Evolutionary conservation across 495 filamentous ascomycete genomes (phyloP), one percentile per base, ranked within the genome.

Genomic region (Elasticomyces elasticus): DNA sequence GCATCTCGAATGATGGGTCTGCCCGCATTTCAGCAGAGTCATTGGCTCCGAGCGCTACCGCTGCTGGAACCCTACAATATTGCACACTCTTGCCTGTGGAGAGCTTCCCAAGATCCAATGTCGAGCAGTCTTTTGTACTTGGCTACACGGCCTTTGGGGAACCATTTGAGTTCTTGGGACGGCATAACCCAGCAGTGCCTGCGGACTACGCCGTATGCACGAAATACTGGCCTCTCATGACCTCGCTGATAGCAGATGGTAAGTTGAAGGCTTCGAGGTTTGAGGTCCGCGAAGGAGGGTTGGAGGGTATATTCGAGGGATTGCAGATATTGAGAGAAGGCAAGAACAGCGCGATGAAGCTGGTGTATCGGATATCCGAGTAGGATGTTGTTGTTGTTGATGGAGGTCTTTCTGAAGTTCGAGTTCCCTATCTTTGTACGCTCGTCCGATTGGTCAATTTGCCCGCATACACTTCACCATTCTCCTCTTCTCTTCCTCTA

Each of bases 301-400:
- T 33, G 30, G 7, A 33, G 30, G 30, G 30, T 15, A 15, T 33
- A 15, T 15, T 33, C 30, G 30, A 33, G 15, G 30, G 30, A 15
- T 15, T 33, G 30, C 7, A 7, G 15, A 15, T 7, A 7, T 33
- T 33, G 30, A 33, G 15, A 15, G 15, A 33, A 15, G 30, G 30
- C 7, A 33, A 7, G 15, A 15, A 28, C 54, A 69, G 25, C 77
- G 78, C 15, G 77, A 80, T 7, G 30, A 33, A 33, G 30, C 30
- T 33, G 30, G 30, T 33, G 7, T 33, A 33, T 33, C 7, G 15
- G 30, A 15, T 33, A 15, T 7, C 7, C 30, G 30, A 33, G 30
- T n/a, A n/a, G n/a, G n/a, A n/a, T n/a, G n/a, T n/a, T n/a, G n/a
- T n/a, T 7, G 30, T 15, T 7, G 30, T 33, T 33, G 30, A 33